Evolutionary conservation across 139 green algal genomes (phyloP), one percentile per base, ranked within the genome.

Genomic region (Chlamydomonas sp.): DNA sequence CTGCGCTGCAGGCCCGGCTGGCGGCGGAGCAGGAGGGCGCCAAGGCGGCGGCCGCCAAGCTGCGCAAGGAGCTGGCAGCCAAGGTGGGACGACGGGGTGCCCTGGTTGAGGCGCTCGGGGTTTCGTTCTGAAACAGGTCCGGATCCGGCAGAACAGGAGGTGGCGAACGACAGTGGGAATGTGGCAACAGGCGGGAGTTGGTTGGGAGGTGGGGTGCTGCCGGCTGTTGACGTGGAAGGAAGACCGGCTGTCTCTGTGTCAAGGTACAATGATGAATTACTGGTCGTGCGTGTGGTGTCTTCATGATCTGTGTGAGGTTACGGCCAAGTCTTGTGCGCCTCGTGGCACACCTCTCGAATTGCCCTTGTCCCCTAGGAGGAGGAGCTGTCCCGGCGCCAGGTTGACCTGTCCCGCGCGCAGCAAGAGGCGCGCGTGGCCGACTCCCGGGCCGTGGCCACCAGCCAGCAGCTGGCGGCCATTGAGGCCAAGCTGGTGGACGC

Each of bases 401-500:
- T 31, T 14, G 83, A 87, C 4, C 57, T 80, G 8, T 87, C 72
- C 2, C 83, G 73, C 12, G 62, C 73, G 1, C 72, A 80, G 72
- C 62, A 75, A 5, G 73, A 81, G 71, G 12, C 31, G n/a, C 61
- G 71, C 5, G 73, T 73, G 4, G 83, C 83, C 4, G 83, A 87
- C 49, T n/a, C 61, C n/a, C 72, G 83, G 7, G 83, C 71, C 14
- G 14, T 62, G 0, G 72, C 72, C 62, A 68, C 61, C 2, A 49
- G 31, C 0, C n/a, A 14, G 4, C 73, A 80, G 83, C 71, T 87
- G 73, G 18, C 72, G 31, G 62, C 83, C 1, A 31, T 4, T 3
- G 83, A 87, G 71, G 73, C 1, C 72, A 87, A 80, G 73, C 71
- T 87, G 31, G 6, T 1, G 58, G 71, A 71, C 60, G 82, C 82